Base-by-base conservation (phyloP, 768 basidiomycete species). In the Termitomyces sp. region DNA sequence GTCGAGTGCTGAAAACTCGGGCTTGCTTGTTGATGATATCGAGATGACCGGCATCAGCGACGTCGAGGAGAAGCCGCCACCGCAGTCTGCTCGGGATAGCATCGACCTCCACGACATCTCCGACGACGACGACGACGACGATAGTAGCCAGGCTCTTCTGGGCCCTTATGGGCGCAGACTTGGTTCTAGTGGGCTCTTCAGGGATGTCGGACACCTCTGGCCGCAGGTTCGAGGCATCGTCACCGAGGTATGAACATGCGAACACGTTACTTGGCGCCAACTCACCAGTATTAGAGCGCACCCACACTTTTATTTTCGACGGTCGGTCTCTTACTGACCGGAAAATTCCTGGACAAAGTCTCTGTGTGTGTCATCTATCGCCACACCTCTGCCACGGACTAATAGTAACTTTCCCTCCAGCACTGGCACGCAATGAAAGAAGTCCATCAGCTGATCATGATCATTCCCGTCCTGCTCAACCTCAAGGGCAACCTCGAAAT, bases 401-500 rank as follows among this genome's bases (percentile, higher is more conserved):
- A 18, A 12, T 36, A 50, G 2, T 22, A 33, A 58, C 18, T 36
- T 24, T 24, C 1, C 12, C 28, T 28, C 20, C 61, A 96, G 92
- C 86, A 79, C 58, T 98, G 95, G 95, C 81, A 78, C 63, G 94
- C 96, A 36, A 95, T 99, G 85, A 80, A 81, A 52, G 83, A 90
- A 45, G 87, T 98, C 52, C 90, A 98, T 78, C 95, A 98, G 71
- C 87, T 98, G 58, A 94, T 98, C 67, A 94, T 98, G 81, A 92
- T 98, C 57, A 88, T 98, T 4, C 96, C 96, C 12, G 94, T 96
- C 63, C 79, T 98, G 20, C 83, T 94, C 65, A 98, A 98, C 67
- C 84, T 99, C 59, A 98, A 97, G 69, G 97, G 96, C n/a, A 94
- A 99, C 69, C 84, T 98, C 40, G 97, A 98, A 74, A 98, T 98